Conservation (phyloP, 441 rosid species). For the Populus trichocarpa region DNA sequence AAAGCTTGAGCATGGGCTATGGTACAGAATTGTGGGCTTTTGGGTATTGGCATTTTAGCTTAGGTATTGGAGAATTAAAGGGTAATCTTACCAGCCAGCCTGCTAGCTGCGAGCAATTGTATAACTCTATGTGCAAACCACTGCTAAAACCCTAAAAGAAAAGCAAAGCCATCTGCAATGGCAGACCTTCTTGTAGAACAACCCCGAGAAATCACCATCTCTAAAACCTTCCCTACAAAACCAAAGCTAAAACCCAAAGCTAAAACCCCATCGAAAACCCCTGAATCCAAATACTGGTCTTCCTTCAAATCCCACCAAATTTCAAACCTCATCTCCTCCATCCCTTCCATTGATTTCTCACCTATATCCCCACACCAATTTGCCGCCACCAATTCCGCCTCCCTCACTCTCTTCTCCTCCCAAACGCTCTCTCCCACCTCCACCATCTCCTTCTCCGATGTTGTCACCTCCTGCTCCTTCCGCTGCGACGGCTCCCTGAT, state of each 20-base stretch:
- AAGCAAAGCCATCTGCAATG: background rate
- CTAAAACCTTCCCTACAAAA: slow-evolving; percentile 51
- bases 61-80: no score
- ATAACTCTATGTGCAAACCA: no score
- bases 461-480: slow-evolving; percentile 43
- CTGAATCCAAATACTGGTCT: slow-evolving; percentile 84
- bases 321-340: slow-evolving; percentile 51
- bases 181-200: background rate
- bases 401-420: slow-evolving; percentile 60
- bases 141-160: background rate
- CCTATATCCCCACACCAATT: slow-evolving; percentile 45
- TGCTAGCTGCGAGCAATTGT: no score
- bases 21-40: no score
- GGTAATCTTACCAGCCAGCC: no score
- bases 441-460: slow-evolving; percentile 41
- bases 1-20: no score
- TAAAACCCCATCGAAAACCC: slow-evolving; percentile 51
- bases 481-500: slow-evolving; percentile 74
- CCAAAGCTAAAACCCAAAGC: slow-evolving; percentile 68
- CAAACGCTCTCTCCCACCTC: slow-evolving; percentile 39
- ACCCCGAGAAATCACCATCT: slow-evolving; percentile 8
- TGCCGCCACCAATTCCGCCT: slow-evolving; percentile 67
- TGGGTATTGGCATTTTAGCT: no score
- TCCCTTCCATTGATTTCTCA: slow-evolving; percentile 68
- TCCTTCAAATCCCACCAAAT: slow-evolving; percentile 66